Percentiles rank a stretch among this genome's conserved stretches.
phyloP scores from a whole-genome alignment of 2,329 filamentous ascomycete species.

The Juglanconis oblonga region DNA sequence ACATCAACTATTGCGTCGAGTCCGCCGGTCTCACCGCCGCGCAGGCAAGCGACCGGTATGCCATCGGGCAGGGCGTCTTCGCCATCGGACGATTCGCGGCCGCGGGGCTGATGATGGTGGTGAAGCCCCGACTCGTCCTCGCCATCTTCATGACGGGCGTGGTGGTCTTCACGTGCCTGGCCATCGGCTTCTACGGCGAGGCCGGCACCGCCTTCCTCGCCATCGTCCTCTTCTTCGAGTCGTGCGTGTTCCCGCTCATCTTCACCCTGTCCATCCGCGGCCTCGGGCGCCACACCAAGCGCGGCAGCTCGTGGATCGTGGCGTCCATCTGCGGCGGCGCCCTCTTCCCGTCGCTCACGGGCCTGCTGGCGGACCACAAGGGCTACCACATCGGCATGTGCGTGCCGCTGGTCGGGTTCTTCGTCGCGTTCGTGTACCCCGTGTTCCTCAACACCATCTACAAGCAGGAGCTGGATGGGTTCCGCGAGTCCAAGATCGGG shows the following conservation, averaged over 20 bases:
- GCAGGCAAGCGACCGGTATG: constrained; percentile 63
- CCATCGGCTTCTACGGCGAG: constrained; percentile 41
- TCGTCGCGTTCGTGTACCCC: constrained; percentile 52
- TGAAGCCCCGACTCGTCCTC: constrained; percentile 65
- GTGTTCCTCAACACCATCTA: constrained; percentile 59
- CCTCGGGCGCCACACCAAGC: constrained; percentile 71
- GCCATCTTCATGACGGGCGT: constrained; percentile 60
- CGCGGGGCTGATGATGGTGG: constrained; percentile 61
- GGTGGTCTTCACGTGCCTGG: constrained; percentile 57
- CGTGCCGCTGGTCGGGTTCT: constrained; percentile 59
- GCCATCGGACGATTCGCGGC: constrained; percentile 69
- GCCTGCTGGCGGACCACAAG: constrained; percentile 61
- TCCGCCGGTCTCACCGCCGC: constrained; percentile 49
- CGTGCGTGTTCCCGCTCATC: constrained; percentile 78
- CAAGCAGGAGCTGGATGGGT: constrained; percentile 44
- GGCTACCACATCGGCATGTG: constrained; percentile 61
- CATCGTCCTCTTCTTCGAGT: constrained; percentile 72
- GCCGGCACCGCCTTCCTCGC: constrained; percentile 58
- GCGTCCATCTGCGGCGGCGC: constrained; percentile 70
- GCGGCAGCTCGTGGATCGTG: constrained; percentile 68
- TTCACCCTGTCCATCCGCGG: constrained; percentile 72
- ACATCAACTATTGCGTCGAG: constrained; percentile 66
- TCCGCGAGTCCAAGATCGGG: constrained; percentile 44
- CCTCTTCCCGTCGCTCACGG: constrained; percentile 67
- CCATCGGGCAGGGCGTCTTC: constrained; percentile 70